Evolutionary conservation across 1,139 yeast species (phyloP).

Genomic region (Hanseniaspora gamundiae): DNA sequence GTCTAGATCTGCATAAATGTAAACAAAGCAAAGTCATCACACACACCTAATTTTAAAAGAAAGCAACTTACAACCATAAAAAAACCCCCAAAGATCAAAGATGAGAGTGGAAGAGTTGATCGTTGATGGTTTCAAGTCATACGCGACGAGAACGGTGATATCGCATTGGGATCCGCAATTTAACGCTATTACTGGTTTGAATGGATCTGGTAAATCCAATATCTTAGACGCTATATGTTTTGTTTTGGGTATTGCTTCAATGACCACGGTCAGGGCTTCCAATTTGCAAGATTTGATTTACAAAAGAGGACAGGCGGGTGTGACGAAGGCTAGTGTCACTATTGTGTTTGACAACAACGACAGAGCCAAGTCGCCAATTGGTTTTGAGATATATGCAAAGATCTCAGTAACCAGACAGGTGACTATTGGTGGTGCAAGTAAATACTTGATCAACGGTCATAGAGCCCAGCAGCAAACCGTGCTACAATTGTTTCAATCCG

Average conservation of each 20-base stretch:
- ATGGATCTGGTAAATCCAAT: conserved; percentile 95
- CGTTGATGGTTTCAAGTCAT: conserved; percentile 95
- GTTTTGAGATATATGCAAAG: conserved; percentile 67
- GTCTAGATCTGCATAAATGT: no score
- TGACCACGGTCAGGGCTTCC: conserved; percentile 89
- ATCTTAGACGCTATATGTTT: conserved; percentile 94
- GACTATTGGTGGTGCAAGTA: conserved; percentile 82
- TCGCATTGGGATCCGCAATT: conserved; percentile 93
- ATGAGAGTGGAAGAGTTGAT: conserved; percentile 95
- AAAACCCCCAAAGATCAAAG: neutral
- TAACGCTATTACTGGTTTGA: conserved; percentile 94
- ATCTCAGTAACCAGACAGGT: conserved; percentile 90
- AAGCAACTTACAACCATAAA: neutral
- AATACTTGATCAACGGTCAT: conserved; percentile 89
- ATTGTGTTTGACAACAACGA: conserved; percentile 87
- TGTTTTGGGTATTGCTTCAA: conserved; percentile 91
- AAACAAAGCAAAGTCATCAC: no score
- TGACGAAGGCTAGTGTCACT: conserved; percentile 92
- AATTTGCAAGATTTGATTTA: conserved; percentile 88
- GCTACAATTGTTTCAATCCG: conserved; percentile 80
- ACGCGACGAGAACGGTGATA: conserved; percentile 92
- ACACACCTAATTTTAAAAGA: neutral
- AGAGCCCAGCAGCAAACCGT: conserved; percentile 94
- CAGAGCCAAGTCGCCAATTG: conserved; percentile 66
- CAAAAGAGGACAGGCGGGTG: conserved; percentile 96